Conservation (phyloP, 768 basidiomycete genomes). For the Russula ochroleuca region DNA sequence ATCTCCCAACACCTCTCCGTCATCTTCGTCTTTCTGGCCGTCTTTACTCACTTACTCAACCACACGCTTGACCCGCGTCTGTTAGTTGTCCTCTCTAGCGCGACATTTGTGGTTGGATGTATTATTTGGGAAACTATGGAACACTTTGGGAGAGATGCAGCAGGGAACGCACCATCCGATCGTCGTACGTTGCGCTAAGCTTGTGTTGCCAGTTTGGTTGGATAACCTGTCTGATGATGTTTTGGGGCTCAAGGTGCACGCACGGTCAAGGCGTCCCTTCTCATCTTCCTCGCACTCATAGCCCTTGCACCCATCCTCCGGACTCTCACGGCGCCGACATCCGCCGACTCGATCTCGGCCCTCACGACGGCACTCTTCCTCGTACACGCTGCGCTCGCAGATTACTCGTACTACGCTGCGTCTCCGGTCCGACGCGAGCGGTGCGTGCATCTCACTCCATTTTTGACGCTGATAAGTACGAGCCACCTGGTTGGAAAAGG, state of each 20-base stretch:
- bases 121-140: conserved; percentile 56
- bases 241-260: conserved; percentile 52
- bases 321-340: conserved; percentile 91
- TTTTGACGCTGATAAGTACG: background rate
- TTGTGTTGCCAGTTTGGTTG: background rate
- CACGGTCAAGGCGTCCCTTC: conserved; percentile 71
- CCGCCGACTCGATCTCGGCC: conserved; percentile 96
- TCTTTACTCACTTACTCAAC: conserved; percentile 70
- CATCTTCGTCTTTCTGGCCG: conserved; percentile 74
- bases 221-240: conserved; percentile 4
- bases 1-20: conserved; percentile 82
- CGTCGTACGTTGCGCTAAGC: conserved; percentile 17
- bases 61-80: conserved; percentile 61
- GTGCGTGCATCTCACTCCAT: conserved; percentile 17
- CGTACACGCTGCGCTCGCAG: conserved; percentile 76
- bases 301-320: conserved; percentile 86
- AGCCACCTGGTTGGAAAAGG: conserved; percentile 36
- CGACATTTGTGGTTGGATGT: conserved; percentile 58
- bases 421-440: conserved; percentile 25
- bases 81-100: conserved; percentile 60
- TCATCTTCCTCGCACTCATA: conserved; percentile 86
- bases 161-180: background rate
- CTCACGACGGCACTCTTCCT: conserved; percentile 80
- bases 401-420: conserved; percentile 60
- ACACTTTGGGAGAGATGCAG: conserved; percentile 36